Base-by-base conservation (phyloP, 1,139 yeast genomes). In the Diutina ranongensis region DNA sequence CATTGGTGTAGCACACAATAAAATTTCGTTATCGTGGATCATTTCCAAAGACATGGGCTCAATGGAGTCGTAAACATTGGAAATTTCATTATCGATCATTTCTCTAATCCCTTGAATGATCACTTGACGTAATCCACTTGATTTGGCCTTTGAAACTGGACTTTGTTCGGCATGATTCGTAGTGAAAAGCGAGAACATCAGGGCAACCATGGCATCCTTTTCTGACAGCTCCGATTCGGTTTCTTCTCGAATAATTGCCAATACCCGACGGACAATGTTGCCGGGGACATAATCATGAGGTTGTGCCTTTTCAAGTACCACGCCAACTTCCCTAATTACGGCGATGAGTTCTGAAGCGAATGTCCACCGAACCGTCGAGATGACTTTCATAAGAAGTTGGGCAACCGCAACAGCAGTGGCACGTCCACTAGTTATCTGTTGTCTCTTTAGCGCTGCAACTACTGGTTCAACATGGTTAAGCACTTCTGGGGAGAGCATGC, bases 51-150 rank as follows among this genome's bases (percentile, higher is more conserved):
- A 83, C 80, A 88, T 83, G 49, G 80, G 78, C 59, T 89, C 95
- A 45, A 94, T 81, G 49, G 92, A 92, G 55, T 89, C 97, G 58
- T 88, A 92, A 41, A 86, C 85, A 55, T 84, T 84, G 38, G 84
- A 74, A 49, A 94, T 85, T 62, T 94, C 99, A 15, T 38, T 38
- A 62, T 92, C 98, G 48, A 88, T 80, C 50, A 94, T 73, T 56
- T 88, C 97, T 59, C 88, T 83, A 51, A 94, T 89, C 3, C 96
- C 97, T 62, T 92, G 97, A 49, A 92, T 89, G 35, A 89, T 83
- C 38, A 87, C 81, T 5, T 96, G 86, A 57, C 95, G 76, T 57
- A 85, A 74, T 57, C 87, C 96, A 54, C 76, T 73, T 49, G 64
- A 65, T 52, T 69, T 72, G 47, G 63, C 65, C 52, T 66, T 71